phyloP scores from a whole-genome alignment of 148 eudicot genomes.

The Salicornia ramosissima region DNA sequence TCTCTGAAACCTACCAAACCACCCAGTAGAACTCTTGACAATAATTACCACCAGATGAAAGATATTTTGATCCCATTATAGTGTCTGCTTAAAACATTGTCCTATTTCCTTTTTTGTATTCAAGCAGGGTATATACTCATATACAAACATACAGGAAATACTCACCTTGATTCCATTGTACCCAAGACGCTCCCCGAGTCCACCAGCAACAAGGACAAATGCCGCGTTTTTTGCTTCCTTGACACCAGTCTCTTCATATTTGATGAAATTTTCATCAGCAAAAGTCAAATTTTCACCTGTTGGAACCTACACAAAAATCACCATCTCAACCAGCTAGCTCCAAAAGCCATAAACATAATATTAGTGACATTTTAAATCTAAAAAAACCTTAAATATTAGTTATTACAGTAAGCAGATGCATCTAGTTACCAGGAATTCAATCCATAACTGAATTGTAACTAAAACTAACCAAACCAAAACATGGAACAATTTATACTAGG shows the following conservation, averaged over 20 bases:
- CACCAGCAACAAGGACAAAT: constrained; percentile 99
- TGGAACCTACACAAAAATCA: constrained; percentile 59
- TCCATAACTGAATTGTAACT: background rate
- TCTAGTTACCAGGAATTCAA: background rate
- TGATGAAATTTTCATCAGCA: constrained; percentile 72
- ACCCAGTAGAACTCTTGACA: background rate
- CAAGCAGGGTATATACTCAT: background rate
- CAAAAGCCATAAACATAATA: background rate
- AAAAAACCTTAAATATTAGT: background rate
- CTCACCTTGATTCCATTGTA: constrained; percentile 94
- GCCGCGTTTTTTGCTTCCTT: constrained; percentile 83
- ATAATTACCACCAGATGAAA: background rate
- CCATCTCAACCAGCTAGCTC: background rate
- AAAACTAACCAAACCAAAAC: too few species aligned
- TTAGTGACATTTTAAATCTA: background rate
- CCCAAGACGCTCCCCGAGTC: constrained; percentile 98
- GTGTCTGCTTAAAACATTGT: background rate
- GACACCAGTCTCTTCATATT: constrained; percentile 77
- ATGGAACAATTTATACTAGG: background rate
- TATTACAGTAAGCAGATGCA: background rate
- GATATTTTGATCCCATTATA: background rate
- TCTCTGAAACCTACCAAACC: background rate
- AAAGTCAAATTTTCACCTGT: constrained; percentile 77
- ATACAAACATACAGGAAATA: constrained; percentile 6
- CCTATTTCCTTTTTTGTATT: background rate